Evolutionary conservation across 352 stramenopile species (phyloP), one percentile per base, ranked within the genome.

Genomic region (Globisporangium irregulare): DNA sequence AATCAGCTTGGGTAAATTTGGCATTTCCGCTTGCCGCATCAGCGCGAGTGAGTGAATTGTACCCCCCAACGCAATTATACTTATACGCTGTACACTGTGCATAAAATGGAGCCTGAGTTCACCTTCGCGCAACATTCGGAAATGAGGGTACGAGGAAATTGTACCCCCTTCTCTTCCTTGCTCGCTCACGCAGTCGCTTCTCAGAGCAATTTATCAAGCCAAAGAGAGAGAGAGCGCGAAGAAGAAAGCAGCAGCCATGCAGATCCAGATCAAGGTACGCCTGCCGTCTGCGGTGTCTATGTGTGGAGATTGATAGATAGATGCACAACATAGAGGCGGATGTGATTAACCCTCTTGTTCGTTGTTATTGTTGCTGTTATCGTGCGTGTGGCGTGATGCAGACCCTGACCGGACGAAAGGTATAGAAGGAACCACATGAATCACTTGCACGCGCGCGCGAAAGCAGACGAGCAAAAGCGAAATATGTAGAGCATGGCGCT

Each of bases 321-420:
- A 8, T 57, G 24, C n/a, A 58, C 24, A 59, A 18, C 3, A 58
- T n/a, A n/a, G 7, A 60, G 4, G 22, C 20, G 51, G 48, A 5
- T 54, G 36, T 10, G 20, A 46, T 25, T 70, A 15, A 56, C 69
- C 15, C 9, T 46, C n/a, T 24, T 15, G 10, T 46, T 55, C 32
- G 4, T 65, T 25, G 41, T 3, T 46, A 46, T 50, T 50, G 41
- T 15, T 66, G 12, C 3, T 59, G 12, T 55, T 50, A 4, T 56
- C 65, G 29, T 58, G 53, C 36, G 41, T 22, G 27, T 58, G 38
- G 24, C 24, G 15, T 63, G 32, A 9, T 55, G 57, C 73, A 96
- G 87, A 96, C 87, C 34, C 77, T 96, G 62, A 93, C 88, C n/a
- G 88, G 87, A 48, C 82, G 87, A 60, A 96, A 94, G 77, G 78